Conservation (phyloP, 164 flowering plant genomes). For the Annona squamosa region DNA sequence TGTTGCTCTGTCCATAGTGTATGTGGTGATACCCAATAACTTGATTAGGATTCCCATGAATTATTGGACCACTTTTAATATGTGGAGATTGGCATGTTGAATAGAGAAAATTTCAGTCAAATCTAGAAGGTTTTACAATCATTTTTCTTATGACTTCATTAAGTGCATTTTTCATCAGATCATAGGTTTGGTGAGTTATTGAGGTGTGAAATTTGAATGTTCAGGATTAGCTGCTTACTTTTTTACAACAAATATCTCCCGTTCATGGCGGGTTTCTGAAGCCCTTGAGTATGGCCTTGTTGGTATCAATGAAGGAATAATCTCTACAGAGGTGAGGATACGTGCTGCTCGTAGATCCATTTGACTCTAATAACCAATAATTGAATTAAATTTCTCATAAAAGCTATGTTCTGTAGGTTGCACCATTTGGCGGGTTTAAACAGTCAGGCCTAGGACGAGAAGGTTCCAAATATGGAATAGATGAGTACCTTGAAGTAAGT, state of each 20-base stretch:
- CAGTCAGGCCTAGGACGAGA: slow-evolving; percentile 97
- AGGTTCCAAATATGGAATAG: slow-evolving; percentile 95
- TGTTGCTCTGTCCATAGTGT: neutral
- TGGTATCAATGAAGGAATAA: slow-evolving; percentile 91
- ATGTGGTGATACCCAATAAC: neutral
- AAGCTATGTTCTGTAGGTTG: slow-evolving; percentile 49
- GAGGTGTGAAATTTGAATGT: neutral
- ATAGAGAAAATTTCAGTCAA: neutral
- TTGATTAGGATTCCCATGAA: neutral
- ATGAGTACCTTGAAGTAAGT: slow-evolving; percentile 83
- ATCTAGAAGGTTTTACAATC: neutral
- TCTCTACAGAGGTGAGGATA: slow-evolving; percentile 77
- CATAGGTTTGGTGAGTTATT: neutral
- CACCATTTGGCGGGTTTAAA: slow-evolving; percentile 95
- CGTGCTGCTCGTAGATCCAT: neutral
- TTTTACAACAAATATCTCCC: slow-evolving; percentile 66
- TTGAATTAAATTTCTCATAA: neutral
- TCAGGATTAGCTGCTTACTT: slow-evolving; percentile 89
- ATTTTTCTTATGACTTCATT: neutral
- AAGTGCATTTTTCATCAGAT: neutral
- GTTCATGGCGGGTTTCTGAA: slow-evolving; percentile 93
- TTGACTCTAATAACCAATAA: neutral
- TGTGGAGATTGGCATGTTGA: neutral
- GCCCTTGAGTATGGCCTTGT: slow-evolving; percentile 96
- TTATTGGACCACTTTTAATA: neutral